These are phyloP conservation scores for Fusarium sp. DNA, from an alignment of 2,329 filamentous ascomycete genomes.

Conservation along the genomic window DNA sequence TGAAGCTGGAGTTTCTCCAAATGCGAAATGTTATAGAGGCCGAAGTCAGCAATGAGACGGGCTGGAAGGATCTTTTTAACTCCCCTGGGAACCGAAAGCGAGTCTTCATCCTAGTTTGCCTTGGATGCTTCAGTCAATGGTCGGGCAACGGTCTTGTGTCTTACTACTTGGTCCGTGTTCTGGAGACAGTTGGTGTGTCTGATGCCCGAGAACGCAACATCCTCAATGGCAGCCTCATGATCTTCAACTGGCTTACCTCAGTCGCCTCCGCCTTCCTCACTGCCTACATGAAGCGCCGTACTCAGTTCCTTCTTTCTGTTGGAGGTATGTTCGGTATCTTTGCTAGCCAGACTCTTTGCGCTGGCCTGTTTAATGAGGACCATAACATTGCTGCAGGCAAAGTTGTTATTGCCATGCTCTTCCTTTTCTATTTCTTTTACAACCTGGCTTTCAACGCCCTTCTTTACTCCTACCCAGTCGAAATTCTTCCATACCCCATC, in stretches of 20 bases:
- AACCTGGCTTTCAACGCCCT: conserved; percentile 39
- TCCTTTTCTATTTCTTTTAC: conserved; percentile 36
- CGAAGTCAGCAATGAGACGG: conserved; percentile 19
- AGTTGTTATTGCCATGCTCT: conserved; percentile 25
- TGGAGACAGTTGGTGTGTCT: conserved; percentile 18
- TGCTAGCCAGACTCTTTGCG: conserved; percentile 29
- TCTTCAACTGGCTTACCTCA: conserved; percentile 41
- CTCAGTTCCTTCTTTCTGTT: conserved; percentile 33
- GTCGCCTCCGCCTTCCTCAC: conserved; percentile 29
- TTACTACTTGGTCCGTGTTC: conserved; percentile 24
- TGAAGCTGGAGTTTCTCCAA: conserved; percentile 28
- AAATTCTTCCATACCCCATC: conserved; percentile 29
- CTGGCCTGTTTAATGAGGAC: conserved; percentile 29
- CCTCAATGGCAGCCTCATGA: conserved; percentile 38
- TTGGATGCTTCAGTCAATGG: conserved; percentile 41
- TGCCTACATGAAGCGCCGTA: conserved; percentile 31
- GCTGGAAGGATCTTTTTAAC: conserved; percentile 21
- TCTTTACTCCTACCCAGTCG: conserved; percentile 33
- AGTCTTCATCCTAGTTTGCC: conserved; percentile 14
- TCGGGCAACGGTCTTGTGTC: conserved; percentile 29
- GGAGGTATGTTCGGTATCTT: conserved; percentile 35
- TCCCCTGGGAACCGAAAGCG: conserved; percentile 25
- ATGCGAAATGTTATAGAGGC: conserved; percentile 37
- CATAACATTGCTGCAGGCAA: conserved; percentile 13
- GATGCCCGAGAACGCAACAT: conserved; percentile 25